These are phyloP conservation scores for Penicillium sclerotiorum DNA, from an alignment of 2,329 filamentous ascomycete genomes.

Conservation along the genomic window DNA sequence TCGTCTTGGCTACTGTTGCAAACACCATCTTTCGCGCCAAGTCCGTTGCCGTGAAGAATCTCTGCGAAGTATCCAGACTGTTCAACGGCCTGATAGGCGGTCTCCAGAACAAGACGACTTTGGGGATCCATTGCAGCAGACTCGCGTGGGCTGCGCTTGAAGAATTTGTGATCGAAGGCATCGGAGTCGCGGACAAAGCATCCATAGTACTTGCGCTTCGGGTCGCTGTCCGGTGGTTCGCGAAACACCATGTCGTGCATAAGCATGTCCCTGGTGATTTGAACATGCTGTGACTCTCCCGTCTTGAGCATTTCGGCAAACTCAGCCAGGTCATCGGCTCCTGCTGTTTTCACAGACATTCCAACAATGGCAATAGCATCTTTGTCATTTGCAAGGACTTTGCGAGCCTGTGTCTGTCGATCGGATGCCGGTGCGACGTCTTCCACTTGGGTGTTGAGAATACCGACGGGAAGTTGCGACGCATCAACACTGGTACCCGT, in stretches of 20 bases:
- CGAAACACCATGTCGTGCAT: not conserved
- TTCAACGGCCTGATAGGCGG: slow-evolving; percentile 37
- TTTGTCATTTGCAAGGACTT: not conserved
- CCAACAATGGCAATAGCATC: slow-evolving; percentile 41
- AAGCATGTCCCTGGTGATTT: slow-evolving; percentile 21
- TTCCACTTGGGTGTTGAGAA: not conserved
- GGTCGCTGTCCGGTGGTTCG: not conserved
- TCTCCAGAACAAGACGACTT: slow-evolving; percentile 30
- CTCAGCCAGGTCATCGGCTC: slow-evolving; percentile 38
- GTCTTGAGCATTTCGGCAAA: slow-evolving; percentile 35
- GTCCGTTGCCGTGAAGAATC: too few relatives aligned
- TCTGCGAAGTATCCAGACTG: slow-evolving; percentile 32
- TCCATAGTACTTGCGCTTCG: slow-evolving; percentile 12
- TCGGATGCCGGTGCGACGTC: too few relatives aligned
- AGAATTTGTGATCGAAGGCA: slow-evolving; percentile 38
- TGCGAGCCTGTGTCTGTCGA: too few relatives aligned
- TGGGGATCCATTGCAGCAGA: slow-evolving; percentile 33
- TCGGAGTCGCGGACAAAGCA: slow-evolving; percentile 23
- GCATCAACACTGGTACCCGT: too few relatives aligned
- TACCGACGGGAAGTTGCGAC: not conserved
- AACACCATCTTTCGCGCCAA: too few relatives aligned
- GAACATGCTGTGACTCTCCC: slow-evolving; percentile 35
- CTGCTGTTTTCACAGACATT: slow-evolving; percentile 38
- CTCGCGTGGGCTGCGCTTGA: slow-evolving; percentile 33
- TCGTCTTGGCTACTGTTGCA: too few relatives aligned